Percentiles rank a stretch among this genome's conserved stretches.
These are phyloP conservation scores for Acer campestre DNA, from an alignment of 345 rosid genomes.

Conservation along the genomic window DNA sequence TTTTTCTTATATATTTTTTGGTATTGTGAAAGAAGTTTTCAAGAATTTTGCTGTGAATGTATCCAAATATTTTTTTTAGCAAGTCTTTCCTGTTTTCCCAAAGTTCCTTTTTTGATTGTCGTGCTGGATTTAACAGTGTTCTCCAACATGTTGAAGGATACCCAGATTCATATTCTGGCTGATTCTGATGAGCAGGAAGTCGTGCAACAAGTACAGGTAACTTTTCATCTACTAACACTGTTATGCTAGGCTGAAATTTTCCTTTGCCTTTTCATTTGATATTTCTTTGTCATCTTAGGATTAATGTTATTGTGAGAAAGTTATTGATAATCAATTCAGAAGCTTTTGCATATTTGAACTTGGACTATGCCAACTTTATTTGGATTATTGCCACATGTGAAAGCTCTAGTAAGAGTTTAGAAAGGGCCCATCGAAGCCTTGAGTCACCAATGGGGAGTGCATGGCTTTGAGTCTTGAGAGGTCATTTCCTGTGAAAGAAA, in stretches of 20 bases:
- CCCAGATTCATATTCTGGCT: conserved; percentile 93
- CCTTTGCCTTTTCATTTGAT: not conserved
- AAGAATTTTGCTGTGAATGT: not conserved
- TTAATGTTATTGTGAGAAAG: not conserved
- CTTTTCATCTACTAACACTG: not conserved
- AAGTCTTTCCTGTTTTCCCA: conserved; percentile 4
- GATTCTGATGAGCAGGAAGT: conserved; percentile 98
- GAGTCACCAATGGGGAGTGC: not conserved
- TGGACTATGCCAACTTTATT: not conserved
- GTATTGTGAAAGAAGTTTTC: not conserved
- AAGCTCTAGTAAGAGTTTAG: conserved; percentile 1
- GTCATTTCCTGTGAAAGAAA: conserved; percentile 4
- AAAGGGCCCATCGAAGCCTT: not conserved
- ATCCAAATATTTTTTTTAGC: not conserved
- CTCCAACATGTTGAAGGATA: conserved; percentile 94
- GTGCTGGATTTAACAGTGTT: conserved; percentile 64
- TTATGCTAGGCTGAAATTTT: conserved; percentile 15
- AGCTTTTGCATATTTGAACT: not conserved
- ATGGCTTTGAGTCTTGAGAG: not conserved
- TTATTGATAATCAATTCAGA: not conserved
- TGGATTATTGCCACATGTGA: conserved; percentile 4
- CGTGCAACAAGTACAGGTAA: conserved; percentile 96
- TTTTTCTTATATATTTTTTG: conserved; percentile 1
- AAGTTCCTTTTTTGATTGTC: not conserved
- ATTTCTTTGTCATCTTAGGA: not conserved